Conservation (phyloP, 352 stramenopile species). For the Blastocystis sp. region DNA sequence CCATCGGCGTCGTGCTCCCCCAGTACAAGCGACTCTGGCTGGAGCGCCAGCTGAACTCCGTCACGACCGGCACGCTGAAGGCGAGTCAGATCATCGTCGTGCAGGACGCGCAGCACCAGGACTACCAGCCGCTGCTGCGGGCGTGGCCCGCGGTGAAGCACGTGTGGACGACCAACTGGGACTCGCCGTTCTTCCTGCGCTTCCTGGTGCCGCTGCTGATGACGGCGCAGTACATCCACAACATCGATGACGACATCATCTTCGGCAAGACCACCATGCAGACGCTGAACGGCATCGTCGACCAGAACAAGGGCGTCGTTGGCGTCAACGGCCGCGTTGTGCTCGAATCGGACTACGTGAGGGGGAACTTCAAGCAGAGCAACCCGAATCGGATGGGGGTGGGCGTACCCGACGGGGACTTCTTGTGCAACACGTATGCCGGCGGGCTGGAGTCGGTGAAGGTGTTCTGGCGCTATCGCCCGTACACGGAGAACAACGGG, state of each 20-base stretch:
- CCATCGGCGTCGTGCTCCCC: neutral
- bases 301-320: too few species aligned
- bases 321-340: too few species aligned
- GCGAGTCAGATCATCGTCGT: neutral
- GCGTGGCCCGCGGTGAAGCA: too few species aligned
- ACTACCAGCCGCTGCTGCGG: slow-evolving; percentile 1
- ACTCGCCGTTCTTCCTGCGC: too few species aligned
- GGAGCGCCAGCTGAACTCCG: neutral
- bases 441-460: neutral
- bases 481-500: slow-evolving; percentile 32
- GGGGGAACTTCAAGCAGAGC: neutral
- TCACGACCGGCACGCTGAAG: neutral
- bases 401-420: neutral
- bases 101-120: neutral
- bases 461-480: slow-evolving; percentile 26
- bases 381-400: neutral
- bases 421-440: slow-evolving; percentile 41
- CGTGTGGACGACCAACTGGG: too few species aligned
- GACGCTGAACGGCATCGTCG: too few species aligned
- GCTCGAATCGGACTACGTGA: neutral
- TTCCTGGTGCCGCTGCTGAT: too few species aligned
- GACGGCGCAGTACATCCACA: too few species aligned
- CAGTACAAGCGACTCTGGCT: slow-evolving; percentile 31
- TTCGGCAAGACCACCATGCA: too few species aligned
- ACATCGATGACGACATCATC: too few species aligned